Evolutionary conservation across 148 eudicot species (phyloP).

Genomic region (Camellia granthamiana): DNA sequence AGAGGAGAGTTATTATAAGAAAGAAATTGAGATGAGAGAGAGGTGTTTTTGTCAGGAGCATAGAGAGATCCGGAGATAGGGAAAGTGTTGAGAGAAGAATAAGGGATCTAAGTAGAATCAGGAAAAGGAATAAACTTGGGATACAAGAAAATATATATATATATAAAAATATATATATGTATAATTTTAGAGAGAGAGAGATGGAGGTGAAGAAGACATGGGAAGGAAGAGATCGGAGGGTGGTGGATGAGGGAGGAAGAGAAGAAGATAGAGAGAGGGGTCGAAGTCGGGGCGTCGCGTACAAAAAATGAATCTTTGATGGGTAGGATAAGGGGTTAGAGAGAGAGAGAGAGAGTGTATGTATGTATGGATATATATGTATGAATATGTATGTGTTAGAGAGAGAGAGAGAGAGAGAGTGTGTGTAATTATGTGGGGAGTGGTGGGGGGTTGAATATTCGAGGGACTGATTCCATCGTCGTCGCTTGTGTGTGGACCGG

Average conservation of each 20-base stretch:
- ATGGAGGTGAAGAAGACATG: neutral
- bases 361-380: no score
- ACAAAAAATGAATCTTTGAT: constrained; percentile 43
- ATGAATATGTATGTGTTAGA: neutral
- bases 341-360: neutral
- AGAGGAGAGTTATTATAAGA: neutral
- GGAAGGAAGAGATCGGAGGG: constrained; percentile 22
- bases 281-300: constrained; percentile 89
- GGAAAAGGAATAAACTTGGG: constrained; percentile 51
- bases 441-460: constrained; percentile 43
- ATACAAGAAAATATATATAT: constrained; percentile 14
- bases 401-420: constrained; percentile 10
- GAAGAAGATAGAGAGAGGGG: neutral
- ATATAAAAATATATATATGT: no score
- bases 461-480: constrained; percentile 28
- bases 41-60: constrained; percentile 19
- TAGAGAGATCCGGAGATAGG: constrained; percentile 28
- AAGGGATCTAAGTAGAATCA: constrained; percentile 66
- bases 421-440: neutral
- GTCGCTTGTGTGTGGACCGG: constrained; percentile 24
- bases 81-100: constrained; percentile 16
- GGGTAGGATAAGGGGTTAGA: constrained; percentile 7
- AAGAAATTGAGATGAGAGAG: constrained; percentile 5
- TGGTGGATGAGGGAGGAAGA: constrained; percentile 7
- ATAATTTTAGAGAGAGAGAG: neutral